These are phyloP conservation scores for Coccomyxa sp. DNA, from an alignment of 139 green algal genomes.

Conservation along the genomic window DNA sequence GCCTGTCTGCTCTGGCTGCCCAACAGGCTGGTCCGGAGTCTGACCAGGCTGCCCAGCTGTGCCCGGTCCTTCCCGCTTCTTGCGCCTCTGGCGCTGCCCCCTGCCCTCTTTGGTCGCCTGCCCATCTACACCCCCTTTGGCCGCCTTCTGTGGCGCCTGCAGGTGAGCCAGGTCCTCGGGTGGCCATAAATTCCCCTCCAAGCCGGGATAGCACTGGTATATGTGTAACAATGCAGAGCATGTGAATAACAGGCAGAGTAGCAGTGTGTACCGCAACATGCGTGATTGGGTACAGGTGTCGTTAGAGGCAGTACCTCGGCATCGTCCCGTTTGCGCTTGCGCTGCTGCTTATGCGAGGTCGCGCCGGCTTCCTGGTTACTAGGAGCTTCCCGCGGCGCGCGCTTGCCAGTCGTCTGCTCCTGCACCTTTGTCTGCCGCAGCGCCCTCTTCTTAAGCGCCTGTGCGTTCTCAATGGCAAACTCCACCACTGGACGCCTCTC, in stretches of 20 bases:
- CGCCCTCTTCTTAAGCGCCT: conserved; percentile 37
- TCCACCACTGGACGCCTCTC: conserved; percentile 79
- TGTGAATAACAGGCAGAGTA: background rate
- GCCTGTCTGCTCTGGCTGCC: no score
- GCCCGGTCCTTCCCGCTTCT: no score
- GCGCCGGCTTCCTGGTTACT: conserved; percentile 1
- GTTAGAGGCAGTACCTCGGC: background rate
- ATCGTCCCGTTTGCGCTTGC: background rate
- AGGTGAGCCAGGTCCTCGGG: background rate
- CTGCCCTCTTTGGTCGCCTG: no score
- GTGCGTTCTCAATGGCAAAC: conserved; percentile 86
- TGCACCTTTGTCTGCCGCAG: background rate
- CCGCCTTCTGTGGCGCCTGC: background rate
- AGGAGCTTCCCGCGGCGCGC: background rate
- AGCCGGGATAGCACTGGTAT: no score
- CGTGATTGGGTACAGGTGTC: background rate
- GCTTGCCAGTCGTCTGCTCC: background rate
- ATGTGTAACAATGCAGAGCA: no score
- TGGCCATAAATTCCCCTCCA: background rate
- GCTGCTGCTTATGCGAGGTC: background rate
- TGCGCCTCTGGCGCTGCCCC: no score
- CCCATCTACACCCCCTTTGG: no score
- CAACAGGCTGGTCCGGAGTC: no score
- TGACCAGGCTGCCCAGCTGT: no score
- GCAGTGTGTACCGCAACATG: background rate